phyloP scores from a whole-genome alignment of 306 rosid species.

The Cucurbita maxima region DNA sequence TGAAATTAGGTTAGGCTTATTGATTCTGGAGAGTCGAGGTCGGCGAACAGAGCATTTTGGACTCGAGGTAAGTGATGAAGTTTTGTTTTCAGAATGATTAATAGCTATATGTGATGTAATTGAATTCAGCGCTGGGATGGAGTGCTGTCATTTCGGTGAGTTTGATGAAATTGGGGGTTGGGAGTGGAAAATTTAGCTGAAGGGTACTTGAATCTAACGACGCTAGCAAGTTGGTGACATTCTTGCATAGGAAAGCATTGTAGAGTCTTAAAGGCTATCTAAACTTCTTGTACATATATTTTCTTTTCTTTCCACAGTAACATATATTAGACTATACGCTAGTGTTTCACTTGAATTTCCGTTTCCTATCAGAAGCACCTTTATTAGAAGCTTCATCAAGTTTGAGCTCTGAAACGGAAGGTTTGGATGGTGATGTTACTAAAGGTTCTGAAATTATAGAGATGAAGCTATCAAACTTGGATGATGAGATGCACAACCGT shows the following conservation, averaged over 20 bases:
- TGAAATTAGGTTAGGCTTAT: neutral
- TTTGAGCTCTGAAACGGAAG: slow-evolving; percentile 75
- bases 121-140: neutral
- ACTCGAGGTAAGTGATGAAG: neutral
- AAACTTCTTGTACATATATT: neutral
- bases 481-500: slow-evolving; percentile 12
- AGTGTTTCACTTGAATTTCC: neutral
- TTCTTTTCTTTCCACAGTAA: neutral
- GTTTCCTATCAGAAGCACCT: slow-evolving; percentile 42
- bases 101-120: neutral
- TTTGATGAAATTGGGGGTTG: neutral
- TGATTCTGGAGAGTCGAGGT: neutral
- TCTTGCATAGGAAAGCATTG: neutral
- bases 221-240: neutral
- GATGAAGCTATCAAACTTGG: slow-evolving; percentile 14
- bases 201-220: neutral
- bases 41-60: neutral
- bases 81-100: neutral
- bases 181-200: neutral
- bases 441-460: slow-evolving; percentile 18
- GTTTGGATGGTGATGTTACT: slow-evolving; percentile 42
- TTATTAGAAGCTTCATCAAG: slow-evolving; percentile 79
- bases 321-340: neutral
- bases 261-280: neutral
- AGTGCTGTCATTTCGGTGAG: neutral